Percentiles rank a stretch among this genome's conserved stretches.
These are phyloP conservation scores for Sugiyamaella chiloensis DNA, from an alignment of 805 yeast genomes.

Conservation along the genomic window DNA sequence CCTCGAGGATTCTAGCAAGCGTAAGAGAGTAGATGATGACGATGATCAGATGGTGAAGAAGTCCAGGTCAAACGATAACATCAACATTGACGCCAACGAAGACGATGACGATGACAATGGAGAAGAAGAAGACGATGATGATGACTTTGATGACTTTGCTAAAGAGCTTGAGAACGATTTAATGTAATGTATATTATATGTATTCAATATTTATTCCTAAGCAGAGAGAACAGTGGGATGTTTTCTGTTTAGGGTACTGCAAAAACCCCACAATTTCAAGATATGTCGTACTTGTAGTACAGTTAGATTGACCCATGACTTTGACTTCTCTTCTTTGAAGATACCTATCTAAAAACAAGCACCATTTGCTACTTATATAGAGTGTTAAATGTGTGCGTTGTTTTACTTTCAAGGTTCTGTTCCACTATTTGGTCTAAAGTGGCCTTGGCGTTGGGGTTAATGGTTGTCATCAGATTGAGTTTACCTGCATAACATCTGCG, in stretches of 20 bases:
- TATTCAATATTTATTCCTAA: constrained; percentile 3
- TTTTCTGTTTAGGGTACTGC: not conserved
- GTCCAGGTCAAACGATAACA: not conserved
- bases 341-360: too few relatives aligned
- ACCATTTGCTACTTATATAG: too few relatives aligned
- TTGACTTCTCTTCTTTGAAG: too few relatives aligned
- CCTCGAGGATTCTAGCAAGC: not conserved
- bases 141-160: constrained; percentile 30
- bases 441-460: too few relatives aligned
- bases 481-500: not conserved
- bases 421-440: too few relatives aligned
- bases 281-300: too few relatives aligned
- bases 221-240: too few relatives aligned
- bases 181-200: constrained; percentile 15
- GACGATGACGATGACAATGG: constrained; percentile 4
- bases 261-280: too few relatives aligned
- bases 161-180: constrained; percentile 30
- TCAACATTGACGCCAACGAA: constrained; percentile 15
- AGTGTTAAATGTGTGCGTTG: too few relatives aligned
- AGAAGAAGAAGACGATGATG: constrained; percentile 20
- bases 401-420: too few relatives aligned
- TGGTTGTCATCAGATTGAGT: not conserved
- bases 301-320: too few relatives aligned
- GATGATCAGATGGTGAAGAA: not conserved
- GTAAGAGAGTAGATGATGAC: constrained; percentile 7